Percentiles rank a stretch among this genome's conserved stretches.
These are phyloP conservation scores for Aquanectria penicillioides DNA, from an alignment of 2,329 filamentous ascomycete genomes.

Conservation along the genomic window DNA sequence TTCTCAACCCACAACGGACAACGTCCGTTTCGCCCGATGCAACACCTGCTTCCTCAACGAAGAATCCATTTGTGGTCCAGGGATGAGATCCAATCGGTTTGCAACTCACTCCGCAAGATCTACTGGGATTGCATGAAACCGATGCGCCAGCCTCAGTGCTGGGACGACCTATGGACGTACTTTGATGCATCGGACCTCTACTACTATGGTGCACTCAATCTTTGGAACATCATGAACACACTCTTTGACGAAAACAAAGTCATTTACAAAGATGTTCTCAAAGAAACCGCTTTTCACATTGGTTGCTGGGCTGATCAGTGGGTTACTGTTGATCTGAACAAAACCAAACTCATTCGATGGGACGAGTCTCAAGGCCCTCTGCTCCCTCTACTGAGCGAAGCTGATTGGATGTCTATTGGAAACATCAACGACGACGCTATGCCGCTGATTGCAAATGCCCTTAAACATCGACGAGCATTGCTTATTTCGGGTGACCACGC, in stretches of 20 bases:
- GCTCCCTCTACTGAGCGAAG: constrained; percentile 38
- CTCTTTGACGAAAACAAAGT: constrained; percentile 53
- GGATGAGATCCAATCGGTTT: constrained; percentile 50
- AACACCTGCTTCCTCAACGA: constrained; percentile 41
- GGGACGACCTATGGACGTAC: constrained; percentile 57
- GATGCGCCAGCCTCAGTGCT: constrained; percentile 45
- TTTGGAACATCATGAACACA: constrained; percentile 57
- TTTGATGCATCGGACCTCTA: constrained; percentile 62
- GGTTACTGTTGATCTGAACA: constrained; percentile 44
- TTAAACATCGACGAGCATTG: constrained; percentile 44
- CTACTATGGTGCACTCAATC: constrained; percentile 56
- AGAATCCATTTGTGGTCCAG: constrained; percentile 51
- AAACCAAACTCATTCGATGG: constrained; percentile 46
- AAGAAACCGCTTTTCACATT: constrained; percentile 40
- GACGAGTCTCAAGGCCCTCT: constrained; percentile 38
- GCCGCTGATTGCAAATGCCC: constrained; percentile 45
- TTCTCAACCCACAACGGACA: constrained; percentile 52
- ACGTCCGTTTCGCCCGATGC: constrained; percentile 42
- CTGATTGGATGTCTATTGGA: constrained; percentile 44
- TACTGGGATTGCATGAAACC: constrained; percentile 49
- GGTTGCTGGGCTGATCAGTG: constrained; percentile 52
- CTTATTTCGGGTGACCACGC: constrained; percentile 32
- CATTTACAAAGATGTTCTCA: constrained; percentile 41
- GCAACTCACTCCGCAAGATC: constrained; percentile 51
- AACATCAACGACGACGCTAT: constrained; percentile 43